Percentiles rank a stretch among this genome's conserved stretches.
These are phyloP conservation scores for Colletotrichum sp. DNA, from an alignment of 2,329 filamentous ascomycete species.

Conservation along the genomic window DNA sequence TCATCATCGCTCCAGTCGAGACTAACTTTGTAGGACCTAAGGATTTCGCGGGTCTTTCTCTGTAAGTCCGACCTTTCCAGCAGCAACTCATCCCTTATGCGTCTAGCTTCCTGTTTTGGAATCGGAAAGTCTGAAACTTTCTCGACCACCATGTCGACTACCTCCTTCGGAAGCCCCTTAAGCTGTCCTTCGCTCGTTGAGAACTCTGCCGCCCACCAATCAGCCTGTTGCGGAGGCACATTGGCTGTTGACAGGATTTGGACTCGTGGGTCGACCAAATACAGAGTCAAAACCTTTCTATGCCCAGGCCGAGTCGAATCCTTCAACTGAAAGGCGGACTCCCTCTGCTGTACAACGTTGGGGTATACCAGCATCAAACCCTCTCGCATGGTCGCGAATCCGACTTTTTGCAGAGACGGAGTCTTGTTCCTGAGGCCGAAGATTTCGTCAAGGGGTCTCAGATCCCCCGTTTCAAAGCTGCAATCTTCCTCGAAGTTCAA, in stretches of 20 bases:
- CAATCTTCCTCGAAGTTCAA: not conserved
- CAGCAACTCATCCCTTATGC: not conserved
- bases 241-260: constrained; percentile 22
- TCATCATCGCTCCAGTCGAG: not conserved
- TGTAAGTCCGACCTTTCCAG: not conserved
- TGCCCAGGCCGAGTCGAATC: constrained; percentile 17
- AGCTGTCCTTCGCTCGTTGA: not conserved
- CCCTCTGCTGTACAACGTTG: constrained; percentile 17
- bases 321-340: constrained; percentile 11
- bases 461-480: not conserved
- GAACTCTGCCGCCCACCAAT: constrained; percentile 13
- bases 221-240: constrained; percentile 23
- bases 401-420: not conserved
- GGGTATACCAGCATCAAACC: constrained; percentile 17
- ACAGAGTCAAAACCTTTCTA: constrained; percentile 20
- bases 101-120: not conserved
- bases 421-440: not conserved
- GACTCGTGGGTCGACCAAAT: constrained; percentile 24
- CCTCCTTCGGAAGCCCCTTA: not conserved
- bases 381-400: constrained; percentile 6
- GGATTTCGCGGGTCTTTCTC: not conserved
- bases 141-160: not conserved
- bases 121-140: not conserved
- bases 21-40: not conserved
- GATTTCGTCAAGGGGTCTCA: not conserved